These are phyloP conservation scores for Chernovozyma sophiae-reginae DNA, from an alignment of 1,139 yeast genomes.

Conservation along the genomic window DNA sequence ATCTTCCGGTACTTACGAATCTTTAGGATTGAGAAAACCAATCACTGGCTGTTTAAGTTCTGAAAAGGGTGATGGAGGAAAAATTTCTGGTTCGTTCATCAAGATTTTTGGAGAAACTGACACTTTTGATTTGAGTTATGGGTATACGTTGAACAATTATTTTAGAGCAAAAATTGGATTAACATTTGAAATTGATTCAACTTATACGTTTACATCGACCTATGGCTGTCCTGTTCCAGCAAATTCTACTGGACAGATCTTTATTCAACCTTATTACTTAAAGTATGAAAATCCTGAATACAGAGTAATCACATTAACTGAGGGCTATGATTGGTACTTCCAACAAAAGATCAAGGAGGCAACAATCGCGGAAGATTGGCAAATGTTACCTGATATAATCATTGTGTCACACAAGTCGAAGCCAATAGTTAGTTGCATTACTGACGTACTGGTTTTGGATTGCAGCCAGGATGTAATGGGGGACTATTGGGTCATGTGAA, in stretches of 20 bases:
- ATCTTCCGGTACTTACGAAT: constrained; percentile 4
- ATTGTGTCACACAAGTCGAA: constrained; percentile 8
- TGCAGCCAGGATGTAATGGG: constrained; percentile 10
- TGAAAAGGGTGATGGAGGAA: constrained; percentile 20
- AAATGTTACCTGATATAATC: constrained; percentile 3
- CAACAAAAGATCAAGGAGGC: constrained; percentile 7
- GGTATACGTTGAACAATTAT: constrained; percentile 4
- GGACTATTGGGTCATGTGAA: constrained; percentile 4
- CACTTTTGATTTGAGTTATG: constrained; percentile 14
- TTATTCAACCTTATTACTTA: constrained; percentile 14
- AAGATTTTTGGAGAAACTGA: constrained; percentile 13
- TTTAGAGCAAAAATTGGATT: constrained; percentile 6
- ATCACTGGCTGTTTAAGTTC: constrained; percentile 18
- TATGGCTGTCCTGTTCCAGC: constrained; percentile 16
- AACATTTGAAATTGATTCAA: constrained; percentile 6
- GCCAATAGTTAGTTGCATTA: constrained; percentile 17
- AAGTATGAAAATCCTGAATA: constrained; percentile 11
- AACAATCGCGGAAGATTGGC: constrained; percentile 9
- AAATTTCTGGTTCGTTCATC: constrained; percentile 13
- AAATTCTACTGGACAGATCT: constrained; percentile 19
- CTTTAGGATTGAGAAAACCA: constrained; percentile 13
- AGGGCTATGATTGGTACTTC: constrained; percentile 7
- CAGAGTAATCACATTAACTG: constrained; percentile 10
- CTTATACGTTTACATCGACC: constrained; percentile 11
- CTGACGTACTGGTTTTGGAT: constrained; percentile 12